Evolutionary conservation across 495 filamentous ascomycete species (phyloP).

Genomic region (Poronia punctata): DNA sequence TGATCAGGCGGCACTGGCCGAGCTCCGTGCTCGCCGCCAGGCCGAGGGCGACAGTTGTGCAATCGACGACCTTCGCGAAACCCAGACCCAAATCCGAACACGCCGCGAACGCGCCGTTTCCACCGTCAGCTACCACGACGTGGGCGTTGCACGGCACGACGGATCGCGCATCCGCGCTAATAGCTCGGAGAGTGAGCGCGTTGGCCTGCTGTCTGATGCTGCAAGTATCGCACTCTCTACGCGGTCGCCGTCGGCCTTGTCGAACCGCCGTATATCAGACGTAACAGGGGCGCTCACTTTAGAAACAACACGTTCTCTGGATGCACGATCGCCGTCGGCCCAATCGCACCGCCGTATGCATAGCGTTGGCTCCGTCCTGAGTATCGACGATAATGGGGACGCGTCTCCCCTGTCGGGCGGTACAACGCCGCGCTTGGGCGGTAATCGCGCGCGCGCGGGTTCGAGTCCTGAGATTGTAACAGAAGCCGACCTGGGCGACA

Average conservation of each 20-base stretch:
- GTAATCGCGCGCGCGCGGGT: constrained; percentile 22
- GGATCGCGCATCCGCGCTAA: constrained; percentile 78
- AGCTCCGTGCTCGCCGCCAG: constrained; percentile 42
- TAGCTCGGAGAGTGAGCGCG: constrained; percentile 67
- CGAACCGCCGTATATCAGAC: constrained; percentile 12
- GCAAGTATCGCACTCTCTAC: constrained; percentile 48
- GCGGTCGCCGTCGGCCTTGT: constrained; percentile 21
- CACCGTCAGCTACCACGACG: constrained; percentile 75
- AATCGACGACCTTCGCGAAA: constrained; percentile 51
- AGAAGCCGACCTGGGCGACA: constrained; percentile 41
- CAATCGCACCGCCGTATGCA: constrained; percentile 33
- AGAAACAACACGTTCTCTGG: neutral
- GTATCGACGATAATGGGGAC: constrained; percentile 37
- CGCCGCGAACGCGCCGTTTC: constrained; percentile 70
- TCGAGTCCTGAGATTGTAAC: constrained; percentile 35
- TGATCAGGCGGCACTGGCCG: constrained; percentile 55
- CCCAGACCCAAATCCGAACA: constrained; percentile 56
- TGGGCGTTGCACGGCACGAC: constrained; percentile 84
- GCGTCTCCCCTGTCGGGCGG: constrained; percentile 30
- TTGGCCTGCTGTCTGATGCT: constrained; percentile 66
- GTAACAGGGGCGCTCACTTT: neutral
- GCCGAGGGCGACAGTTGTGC: constrained; percentile 28
- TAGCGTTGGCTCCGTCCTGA: constrained; percentile 40
- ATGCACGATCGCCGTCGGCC: constrained; percentile 10
- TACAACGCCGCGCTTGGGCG: constrained; percentile 26